Base-by-base conservation (phyloP, 768 basidiomycete species). In the Hemileccinum rubropunctum region DNA sequence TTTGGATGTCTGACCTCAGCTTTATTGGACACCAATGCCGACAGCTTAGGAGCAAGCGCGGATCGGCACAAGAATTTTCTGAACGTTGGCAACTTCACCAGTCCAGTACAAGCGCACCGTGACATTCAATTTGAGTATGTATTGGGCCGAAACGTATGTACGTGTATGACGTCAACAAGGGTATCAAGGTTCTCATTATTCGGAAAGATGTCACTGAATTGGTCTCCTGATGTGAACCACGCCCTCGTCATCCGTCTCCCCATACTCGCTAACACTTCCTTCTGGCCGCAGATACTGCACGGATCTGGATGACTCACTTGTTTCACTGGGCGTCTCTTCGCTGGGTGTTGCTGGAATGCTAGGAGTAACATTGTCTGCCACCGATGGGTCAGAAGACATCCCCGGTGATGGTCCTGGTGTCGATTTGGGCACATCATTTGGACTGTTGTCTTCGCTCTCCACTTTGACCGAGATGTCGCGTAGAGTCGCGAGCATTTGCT, bases 231-330 rank as follows among this genome's bases (percentile, higher is more conserved):
- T 82, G 26, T 91, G 64, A 51, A 91, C 79, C 83, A 91, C 84
- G 6, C 86, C 89, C 59, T 91, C 89, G 50, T 92, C 89, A 63
- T 92, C 89, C 34, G 88, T 91, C 58, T 89, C 88, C 20, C 84
- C 85, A 54, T 78, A 77, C 62, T 84, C 84, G 55, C 84, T 88
- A 57, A 83, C 79, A 53, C 84, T 88, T 38, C 73, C 70, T 28
- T 76, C 71, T 34, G 68, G 71, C 23, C 66, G 70, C 45, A 76
- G 69, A 54, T 67, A 74, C 52, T 65, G 47, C 52, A 61, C 20
- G 56, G 68, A 54, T 63, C 40, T 58, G 26, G 53, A 59, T 37
- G 52, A 58, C 20, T 51, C 67, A 47, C 52, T 66, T 52, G 47
- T 51, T 49, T 68, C 63, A 28, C 61, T 69, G 1, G 48, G 57